Evolutionary conservation across 2,329 filamentous ascomycete genomes (phyloP).

Genomic region (Claviceps fusiformis): DNA sequence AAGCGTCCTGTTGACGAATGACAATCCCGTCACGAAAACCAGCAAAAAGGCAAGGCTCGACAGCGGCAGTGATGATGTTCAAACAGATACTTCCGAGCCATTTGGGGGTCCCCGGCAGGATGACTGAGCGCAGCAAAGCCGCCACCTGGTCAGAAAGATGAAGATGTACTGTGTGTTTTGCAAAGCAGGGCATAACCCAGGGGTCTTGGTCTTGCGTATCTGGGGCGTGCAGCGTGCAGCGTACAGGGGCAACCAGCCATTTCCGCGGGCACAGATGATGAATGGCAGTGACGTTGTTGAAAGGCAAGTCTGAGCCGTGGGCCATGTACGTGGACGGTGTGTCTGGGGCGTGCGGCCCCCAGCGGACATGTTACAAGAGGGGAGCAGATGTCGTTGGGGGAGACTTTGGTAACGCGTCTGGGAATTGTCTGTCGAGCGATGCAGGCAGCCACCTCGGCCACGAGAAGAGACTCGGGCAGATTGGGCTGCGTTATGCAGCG

Average conservation of each 20-base stretch:
- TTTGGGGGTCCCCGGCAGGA: conserved; percentile 9
- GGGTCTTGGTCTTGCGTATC: not conserved
- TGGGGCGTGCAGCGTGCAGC: not conserved
- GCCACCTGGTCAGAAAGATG: not conserved
- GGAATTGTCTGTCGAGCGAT: no score
- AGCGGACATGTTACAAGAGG: no score
- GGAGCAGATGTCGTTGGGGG: no score
- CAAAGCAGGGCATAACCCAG: not conserved
- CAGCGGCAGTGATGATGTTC: conserved; percentile 47
- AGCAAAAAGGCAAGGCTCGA: not conserved
- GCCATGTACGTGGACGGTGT: no score
- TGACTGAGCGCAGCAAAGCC: not conserved
- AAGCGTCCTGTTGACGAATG: not conserved
- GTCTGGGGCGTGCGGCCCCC: no score
- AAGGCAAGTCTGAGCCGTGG: conserved; percentile 54
- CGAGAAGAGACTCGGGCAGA: no score
- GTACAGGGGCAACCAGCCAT: not conserved
- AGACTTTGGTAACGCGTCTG: no score
- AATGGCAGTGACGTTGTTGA: conserved; percentile 34
- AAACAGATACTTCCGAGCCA: conserved; percentile 64
- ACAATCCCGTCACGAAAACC: not conserved
- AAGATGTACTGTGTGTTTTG: not conserved
- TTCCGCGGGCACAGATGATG: conserved; percentile 3
- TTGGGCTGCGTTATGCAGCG: no score
- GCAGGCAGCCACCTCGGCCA: no score